A percentile compares a stretch with the other conserved stretches of the same genome.
Evolutionary conservation across 75 land plant species (phyloP).

Genomic region (Azolla pinnata): DNA sequence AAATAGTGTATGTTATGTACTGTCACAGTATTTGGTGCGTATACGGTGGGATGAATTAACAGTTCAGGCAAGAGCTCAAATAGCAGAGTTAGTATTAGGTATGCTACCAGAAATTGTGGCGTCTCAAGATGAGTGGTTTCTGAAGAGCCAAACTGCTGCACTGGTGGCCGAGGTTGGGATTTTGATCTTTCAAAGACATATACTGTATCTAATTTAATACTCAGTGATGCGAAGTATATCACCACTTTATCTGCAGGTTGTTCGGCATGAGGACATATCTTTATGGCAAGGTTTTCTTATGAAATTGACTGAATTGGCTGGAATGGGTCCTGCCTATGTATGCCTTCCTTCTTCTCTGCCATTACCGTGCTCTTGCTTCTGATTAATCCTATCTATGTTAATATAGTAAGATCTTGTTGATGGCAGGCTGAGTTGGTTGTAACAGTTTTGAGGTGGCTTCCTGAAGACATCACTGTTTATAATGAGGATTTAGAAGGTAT

Average conservation of each 20-base stretch:
- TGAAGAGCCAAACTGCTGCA: constrained; percentile 97
- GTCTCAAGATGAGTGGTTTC: constrained; percentile 69
- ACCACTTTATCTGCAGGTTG: constrained; percentile 66
- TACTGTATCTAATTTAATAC: too few species aligned
- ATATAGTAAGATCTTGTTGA: not conserved
- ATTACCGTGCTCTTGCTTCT: not conserved
- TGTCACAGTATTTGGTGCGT: constrained; percentile 75
- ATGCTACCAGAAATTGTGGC: constrained; percentile 60
- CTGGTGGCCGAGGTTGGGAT: constrained; percentile 88
- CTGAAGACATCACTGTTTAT: constrained; percentile 96
- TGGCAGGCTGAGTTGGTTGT: constrained; percentile 91
- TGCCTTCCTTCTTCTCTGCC: not conserved
- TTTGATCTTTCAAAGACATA: not conserved
- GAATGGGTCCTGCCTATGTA: constrained; percentile 71
- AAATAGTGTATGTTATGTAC: constrained; percentile 3
- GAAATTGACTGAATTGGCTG: constrained; percentile 41
- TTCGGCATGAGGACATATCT: constrained; percentile 72
- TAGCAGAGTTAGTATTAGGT: constrained; percentile 45
- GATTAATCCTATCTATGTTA: not conserved
- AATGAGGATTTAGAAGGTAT: constrained; percentile 98
- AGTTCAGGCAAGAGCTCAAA: constrained; percentile 36
- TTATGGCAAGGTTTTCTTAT: constrained; percentile 62
- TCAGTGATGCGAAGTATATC: too few species aligned
- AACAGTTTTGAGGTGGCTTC: constrained; percentile 98
- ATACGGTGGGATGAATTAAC: constrained; percentile 82